phyloP scores from a whole-genome alignment of 805 yeast genomes.

The Lachancea dasiensis region DNA sequence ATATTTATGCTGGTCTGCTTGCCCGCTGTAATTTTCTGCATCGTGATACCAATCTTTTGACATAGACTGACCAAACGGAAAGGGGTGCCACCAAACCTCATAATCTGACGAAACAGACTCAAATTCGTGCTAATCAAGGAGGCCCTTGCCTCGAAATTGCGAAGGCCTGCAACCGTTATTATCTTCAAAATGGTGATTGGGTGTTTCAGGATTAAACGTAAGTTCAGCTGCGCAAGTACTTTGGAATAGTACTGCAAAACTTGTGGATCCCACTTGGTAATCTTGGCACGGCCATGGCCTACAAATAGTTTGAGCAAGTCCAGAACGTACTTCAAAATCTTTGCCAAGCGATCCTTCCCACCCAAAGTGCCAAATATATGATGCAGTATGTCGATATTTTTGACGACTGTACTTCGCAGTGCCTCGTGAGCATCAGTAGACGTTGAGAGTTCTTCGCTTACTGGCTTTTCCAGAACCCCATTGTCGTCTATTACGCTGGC shows the following conservation, averaged over 20 bases:
- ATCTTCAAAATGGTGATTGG: slow-evolving; percentile 17
- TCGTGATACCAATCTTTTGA: slow-evolving; percentile 28
- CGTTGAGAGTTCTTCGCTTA: not conserved
- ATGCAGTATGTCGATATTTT: slow-evolving; percentile 43
- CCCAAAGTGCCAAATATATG: slow-evolving; percentile 47
- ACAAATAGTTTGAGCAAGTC: slow-evolving; percentile 48
- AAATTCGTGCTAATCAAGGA: slow-evolving; percentile 41
- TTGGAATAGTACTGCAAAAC: slow-evolving; percentile 26
- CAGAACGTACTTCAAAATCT: slow-evolving; percentile 52
- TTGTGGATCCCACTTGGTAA: slow-evolving; percentile 26
- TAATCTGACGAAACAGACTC: slow-evolving; percentile 54
- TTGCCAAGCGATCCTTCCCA: slow-evolving; percentile 71
- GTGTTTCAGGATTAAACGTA: slow-evolving; percentile 13
- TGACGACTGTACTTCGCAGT: slow-evolving; percentile 6
- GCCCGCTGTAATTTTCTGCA: slow-evolving; percentile 8
- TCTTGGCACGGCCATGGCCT: slow-evolving; percentile 32
- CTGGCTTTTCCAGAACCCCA: not conserved
- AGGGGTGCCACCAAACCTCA: slow-evolving; percentile 68
- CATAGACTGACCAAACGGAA: slow-evolving; percentile 42
- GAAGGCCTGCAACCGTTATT: slow-evolving; percentile 12
- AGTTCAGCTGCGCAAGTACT: slow-evolving; percentile 12
- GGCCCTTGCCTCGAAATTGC: slow-evolving; percentile 25
- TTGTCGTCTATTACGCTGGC: not conserved
- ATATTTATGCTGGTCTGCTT: not conserved
- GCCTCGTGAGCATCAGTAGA: not conserved